Evolutionary conservation across 1,139 yeast genomes (phyloP).

Genomic region (Kodamaea fungicola): DNA sequence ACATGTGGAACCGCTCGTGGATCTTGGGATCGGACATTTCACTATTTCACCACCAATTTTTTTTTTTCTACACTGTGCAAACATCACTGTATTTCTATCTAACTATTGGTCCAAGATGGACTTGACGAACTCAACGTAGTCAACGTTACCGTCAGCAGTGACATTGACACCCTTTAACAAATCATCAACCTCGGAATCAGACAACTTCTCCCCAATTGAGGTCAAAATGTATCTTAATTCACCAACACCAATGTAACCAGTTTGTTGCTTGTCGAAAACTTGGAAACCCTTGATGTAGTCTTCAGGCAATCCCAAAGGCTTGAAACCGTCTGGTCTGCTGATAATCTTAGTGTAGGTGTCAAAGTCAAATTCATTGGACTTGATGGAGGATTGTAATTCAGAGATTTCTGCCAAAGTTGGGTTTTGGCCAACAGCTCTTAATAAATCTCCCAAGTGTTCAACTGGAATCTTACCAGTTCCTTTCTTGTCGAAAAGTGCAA

Average conservation of each 20-base stretch:
- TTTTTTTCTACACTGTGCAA: background rate
- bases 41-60: background rate
- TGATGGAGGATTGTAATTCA: conserved; percentile 57
- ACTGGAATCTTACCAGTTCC: conserved; percentile 93
- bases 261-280: conserved; percentile 92
- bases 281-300: conserved; percentile 97
- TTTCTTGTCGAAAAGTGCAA: conserved; percentile 93
- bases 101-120: conserved; percentile 80
- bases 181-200: conserved; percentile 92
- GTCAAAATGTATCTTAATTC: conserved; percentile 92
- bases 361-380: conserved; percentile 56
- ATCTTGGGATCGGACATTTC: conserved; percentile 6
- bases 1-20: conserved; percentile 41
- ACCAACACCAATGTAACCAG: conserved; percentile 96
- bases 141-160: conserved; percentile 90
- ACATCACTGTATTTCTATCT: background rate
- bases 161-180: conserved; percentile 92
- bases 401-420: conserved; percentile 90
- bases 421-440: conserved; percentile 97
- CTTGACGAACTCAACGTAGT: conserved; percentile 92
- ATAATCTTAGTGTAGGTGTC: conserved; percentile 76
- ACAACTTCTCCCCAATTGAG: conserved; percentile 90
- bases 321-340: conserved; percentile 87
- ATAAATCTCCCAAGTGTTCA: conserved; percentile 85
- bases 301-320: conserved; percentile 88